A percentile compares a stretch with the other conserved stretches of the same genome.
Evolutionary conservation across 2,329 filamentous ascomycete species (phyloP).

Genomic region (Diplodia scrobiculata): DNA sequence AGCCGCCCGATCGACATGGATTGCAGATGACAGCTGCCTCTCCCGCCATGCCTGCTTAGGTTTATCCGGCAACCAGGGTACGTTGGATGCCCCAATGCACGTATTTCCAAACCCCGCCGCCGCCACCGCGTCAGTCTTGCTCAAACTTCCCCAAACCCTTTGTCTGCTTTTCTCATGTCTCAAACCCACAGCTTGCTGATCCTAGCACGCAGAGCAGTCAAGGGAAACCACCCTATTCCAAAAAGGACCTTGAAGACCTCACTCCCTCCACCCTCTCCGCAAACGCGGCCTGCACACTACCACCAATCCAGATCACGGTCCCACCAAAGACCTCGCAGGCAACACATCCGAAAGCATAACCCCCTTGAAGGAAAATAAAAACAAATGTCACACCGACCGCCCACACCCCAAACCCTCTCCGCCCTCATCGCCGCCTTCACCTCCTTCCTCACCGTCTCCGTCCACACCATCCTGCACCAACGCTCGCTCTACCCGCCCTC

Average conservation of each 20-base stretch:
- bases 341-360: background rate
- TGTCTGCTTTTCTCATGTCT: background rate
- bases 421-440: conserved; percentile 69
- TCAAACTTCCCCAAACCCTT: background rate
- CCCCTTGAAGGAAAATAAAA: too few species aligned
- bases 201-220: background rate
- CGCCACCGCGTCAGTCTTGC: conserved; percentile 6
- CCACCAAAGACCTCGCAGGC: background rate
- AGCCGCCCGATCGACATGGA: conserved; percentile 18
- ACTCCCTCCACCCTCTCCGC: background rate
- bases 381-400: background rate
- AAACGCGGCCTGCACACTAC: background rate
- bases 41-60: conserved; percentile 9
- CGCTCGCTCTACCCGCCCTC: conserved; percentile 74
- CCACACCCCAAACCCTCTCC: conserved; percentile 48
- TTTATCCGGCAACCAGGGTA: conserved; percentile 9
- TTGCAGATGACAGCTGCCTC: conserved; percentile 2
- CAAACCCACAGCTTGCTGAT: background rate
- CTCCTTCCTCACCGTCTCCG: conserved; percentile 76
- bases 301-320: background rate
- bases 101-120: background rate
- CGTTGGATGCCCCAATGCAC: background rate
- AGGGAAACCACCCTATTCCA: background rate
- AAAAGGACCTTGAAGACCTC: background rate
- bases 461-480: conserved; percentile 85